Conservation (phyloP, 805 yeast genomes). For the Nakazawaea sp. region DNA sequence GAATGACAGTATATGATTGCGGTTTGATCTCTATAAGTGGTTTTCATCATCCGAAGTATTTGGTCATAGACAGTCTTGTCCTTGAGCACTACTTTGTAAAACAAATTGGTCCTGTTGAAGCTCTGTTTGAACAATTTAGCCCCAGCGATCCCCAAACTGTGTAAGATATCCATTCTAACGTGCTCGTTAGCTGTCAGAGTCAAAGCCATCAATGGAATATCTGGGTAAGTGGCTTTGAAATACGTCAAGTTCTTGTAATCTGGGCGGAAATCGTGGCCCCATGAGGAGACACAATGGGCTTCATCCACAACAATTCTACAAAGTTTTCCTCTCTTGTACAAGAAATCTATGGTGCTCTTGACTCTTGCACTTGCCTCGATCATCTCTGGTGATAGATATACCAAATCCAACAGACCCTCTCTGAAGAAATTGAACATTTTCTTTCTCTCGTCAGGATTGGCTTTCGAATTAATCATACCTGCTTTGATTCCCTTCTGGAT, state of each 20-base stretch:
- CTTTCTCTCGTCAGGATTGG: slow-evolving; percentile 53
- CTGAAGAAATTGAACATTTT: slow-evolving; percentile 55
- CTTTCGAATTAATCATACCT: slow-evolving; percentile 81
- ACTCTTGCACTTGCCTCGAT: slow-evolving; percentile 68
- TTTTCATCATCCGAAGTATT: slow-evolving; percentile 47
- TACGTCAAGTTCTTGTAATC: slow-evolving; percentile 79
- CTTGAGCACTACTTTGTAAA: slow-evolving; percentile 71
- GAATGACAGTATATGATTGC: slow-evolving; percentile 96
- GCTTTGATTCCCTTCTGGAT: slow-evolving; percentile 64
- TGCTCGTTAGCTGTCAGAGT: slow-evolving; percentile 96
- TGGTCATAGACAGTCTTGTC: slow-evolving; percentile 47
- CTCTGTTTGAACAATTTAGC: slow-evolving; percentile 78
- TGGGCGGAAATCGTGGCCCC: slow-evolving; percentile 99
- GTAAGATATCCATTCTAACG: slow-evolving; percentile 79
- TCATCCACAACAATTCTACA: slow-evolving; percentile 93
- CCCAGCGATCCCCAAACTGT: slow-evolving; percentile 56
- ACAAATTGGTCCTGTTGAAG: slow-evolving; percentile 83
- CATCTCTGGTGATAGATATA: slow-evolving; percentile 95
- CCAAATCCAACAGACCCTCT: slow-evolving; percentile 62
- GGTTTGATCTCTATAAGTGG: slow-evolving; percentile 47
- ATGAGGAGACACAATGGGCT: slow-evolving; percentile 96
- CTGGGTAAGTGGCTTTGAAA: slow-evolving; percentile 69
- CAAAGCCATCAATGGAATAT: slow-evolving; percentile 87
- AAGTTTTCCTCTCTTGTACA: slow-evolving; percentile 48
- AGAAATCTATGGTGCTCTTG: slow-evolving; percentile 49